Conservation (phyloP, 805 yeast species). For the Metschnikowia santaceciliae region DNA sequence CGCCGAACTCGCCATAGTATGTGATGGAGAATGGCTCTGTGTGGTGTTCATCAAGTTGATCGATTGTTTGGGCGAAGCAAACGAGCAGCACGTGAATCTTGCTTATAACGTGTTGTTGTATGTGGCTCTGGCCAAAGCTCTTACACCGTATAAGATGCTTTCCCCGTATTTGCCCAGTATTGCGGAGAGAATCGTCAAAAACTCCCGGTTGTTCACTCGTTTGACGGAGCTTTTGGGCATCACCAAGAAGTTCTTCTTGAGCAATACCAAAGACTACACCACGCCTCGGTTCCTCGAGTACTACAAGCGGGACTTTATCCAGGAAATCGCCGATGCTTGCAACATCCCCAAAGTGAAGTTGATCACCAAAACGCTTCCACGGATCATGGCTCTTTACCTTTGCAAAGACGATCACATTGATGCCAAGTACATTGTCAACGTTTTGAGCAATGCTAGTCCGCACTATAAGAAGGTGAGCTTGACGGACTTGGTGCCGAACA, state of each 20-base stretch:
- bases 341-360: slow-evolving; percentile 45
- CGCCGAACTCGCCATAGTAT: slow-evolving; percentile 59
- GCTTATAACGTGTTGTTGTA: slow-evolving; percentile 61
- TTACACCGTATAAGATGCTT: slow-evolving; percentile 74
- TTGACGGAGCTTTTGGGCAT: slow-evolving; percentile 66
- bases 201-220: slow-evolving; percentile 51
- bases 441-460: slow-evolving; percentile 52
- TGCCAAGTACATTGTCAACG: slow-evolving; percentile 46
- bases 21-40: slow-evolving; percentile 66
- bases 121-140: slow-evolving; percentile 51
- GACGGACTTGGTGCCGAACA: slow-evolving; percentile 32
- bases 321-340: slow-evolving; percentile 54
- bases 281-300: slow-evolving; percentile 72
- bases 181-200: slow-evolving; percentile 59
- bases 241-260: slow-evolving; percentile 56
- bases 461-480: slow-evolving; percentile 34
- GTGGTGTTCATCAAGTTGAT: slow-evolving; percentile 61
- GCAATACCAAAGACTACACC: slow-evolving; percentile 66
- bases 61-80: slow-evolving; percentile 59
- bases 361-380: slow-evolving; percentile 45
- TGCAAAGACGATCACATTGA: slow-evolving; percentile 48
- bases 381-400: slow-evolving; percentile 56
- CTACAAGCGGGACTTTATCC: slow-evolving; percentile 58
- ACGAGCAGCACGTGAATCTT: slow-evolving; percentile 62
- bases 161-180: slow-evolving; percentile 77